Base-by-base conservation (phyloP, 139 green algal species). In the Picochlorum sp. region DNA sequence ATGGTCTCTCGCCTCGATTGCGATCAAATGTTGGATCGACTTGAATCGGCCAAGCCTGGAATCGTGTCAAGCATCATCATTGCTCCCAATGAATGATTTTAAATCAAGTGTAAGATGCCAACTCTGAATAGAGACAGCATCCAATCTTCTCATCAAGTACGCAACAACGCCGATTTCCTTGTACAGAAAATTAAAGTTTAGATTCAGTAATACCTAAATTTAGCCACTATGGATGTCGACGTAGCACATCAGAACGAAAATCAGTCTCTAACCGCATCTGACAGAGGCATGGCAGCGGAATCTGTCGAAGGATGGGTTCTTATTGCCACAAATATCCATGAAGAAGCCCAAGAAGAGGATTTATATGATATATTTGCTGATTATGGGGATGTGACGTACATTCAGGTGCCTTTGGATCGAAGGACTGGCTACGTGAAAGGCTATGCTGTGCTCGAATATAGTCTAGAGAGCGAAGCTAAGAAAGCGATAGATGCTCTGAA, bases 381-480 rank as follows among this genome's bases (percentile, higher is more conserved):
- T 52, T 95, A 82, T 70, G 92, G 92, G 0, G 86, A 97, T 21
- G 74, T 98, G 28, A 96, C 91, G 63, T 96, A 96, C 77, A 84
- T 97, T 30, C 90, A 97, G 77, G 71, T 98, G 49, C 98, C 98
- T 63, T 73, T 98, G 41, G 92, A 98, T 66, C 75, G 93, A 14
- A 74, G 94, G 57, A 98, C 92, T 9, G 91, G 91, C 15, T 65
- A 55, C 2, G 49, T 79, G 9, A 66, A 88, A 67, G 92, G 92
- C 50, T 98, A 98, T 77, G 92, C 92, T 1, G 65, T 98, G 11
- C 76, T 98, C 0, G 92, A 98, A 81, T 98, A 97, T 64, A 85
- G 81, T 41, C 77, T 45, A 4, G 80, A 86, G 62, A 61, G 81
- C 59, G 88, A 98, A 73, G 92, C 91, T 9, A 62, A 91, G 66